Evolutionary conservation across 371 early-diverging fungal genomes (phyloP).

Genomic region (Mucor velutinosus): DNA sequence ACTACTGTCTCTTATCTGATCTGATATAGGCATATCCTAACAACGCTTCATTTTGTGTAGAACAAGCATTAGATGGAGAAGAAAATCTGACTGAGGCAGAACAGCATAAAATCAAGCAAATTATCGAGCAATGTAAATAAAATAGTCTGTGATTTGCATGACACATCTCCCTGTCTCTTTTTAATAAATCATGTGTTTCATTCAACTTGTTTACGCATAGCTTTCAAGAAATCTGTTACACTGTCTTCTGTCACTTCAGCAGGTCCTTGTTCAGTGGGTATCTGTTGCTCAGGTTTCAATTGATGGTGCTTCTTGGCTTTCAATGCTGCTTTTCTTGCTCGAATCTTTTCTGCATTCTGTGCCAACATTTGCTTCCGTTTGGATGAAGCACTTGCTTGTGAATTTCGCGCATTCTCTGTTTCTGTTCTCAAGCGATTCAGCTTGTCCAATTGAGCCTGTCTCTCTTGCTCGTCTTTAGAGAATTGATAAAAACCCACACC

Average conservation of each 20-base stretch:
- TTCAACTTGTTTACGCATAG: slow-evolving; percentile 30
- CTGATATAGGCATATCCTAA: neutral
- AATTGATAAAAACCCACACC: slow-evolving; percentile 80
- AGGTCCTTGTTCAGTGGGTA: neutral
- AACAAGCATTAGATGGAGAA: neutral
- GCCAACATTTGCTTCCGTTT: slow-evolving; percentile 54
- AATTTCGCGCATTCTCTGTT: slow-evolving; percentile 46
- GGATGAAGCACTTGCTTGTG: slow-evolving; percentile 38
- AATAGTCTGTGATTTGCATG: no score
- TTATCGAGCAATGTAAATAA: neutral
- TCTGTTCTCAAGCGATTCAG: slow-evolving; percentile 63
- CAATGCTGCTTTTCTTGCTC: slow-evolving; percentile 35
- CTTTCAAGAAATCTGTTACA: slow-evolving; percentile 32
- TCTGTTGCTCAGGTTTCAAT: slow-evolving; percentile 14
- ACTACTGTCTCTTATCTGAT: neutral
- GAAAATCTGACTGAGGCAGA: neutral
- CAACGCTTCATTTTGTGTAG: neutral
- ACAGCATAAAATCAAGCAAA: neutral
- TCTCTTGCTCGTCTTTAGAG: slow-evolving; percentile 69
- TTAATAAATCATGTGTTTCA: neutral
- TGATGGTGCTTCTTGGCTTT: slow-evolving; percentile 32
- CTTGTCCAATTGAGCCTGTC: slow-evolving; percentile 66
- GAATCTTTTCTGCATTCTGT: slow-evolving; percentile 50
- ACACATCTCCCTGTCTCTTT: no score
- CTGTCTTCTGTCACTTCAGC: slow-evolving; percentile 32